Conservation (phyloP, 768 basidiomycete species). For the Pleurotus eryngii region DNA sequence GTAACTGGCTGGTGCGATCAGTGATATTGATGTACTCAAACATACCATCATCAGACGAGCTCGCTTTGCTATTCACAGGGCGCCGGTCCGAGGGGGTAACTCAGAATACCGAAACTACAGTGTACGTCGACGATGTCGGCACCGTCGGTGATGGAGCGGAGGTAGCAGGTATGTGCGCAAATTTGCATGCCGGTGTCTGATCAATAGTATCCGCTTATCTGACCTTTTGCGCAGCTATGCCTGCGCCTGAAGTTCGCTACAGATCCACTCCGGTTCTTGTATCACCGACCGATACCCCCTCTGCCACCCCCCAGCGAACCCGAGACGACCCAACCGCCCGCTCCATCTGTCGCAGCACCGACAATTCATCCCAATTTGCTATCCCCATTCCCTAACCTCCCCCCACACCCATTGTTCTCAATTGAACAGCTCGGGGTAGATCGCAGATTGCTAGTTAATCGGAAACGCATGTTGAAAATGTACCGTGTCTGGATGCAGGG, state of each 20-base stretch:
- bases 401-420: constrained; percentile 65
- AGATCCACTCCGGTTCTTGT: not conserved
- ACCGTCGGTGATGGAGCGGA: constrained; percentile 13
- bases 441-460: constrained; percentile 84
- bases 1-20: constrained; percentile 33
- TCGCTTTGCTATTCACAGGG: constrained; percentile 79
- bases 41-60: constrained; percentile 52
- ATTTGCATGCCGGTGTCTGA: no score
- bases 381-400: constrained; percentile 23
- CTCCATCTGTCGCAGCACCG: constrained; percentile 1
- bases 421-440: constrained; percentile 88
- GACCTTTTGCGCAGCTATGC: no score
- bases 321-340: constrained; percentile 4
- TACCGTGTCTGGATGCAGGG: constrained; percentile 95
- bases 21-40: constrained; percentile 3
- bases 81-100: constrained; percentile 21
- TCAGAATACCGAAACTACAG: constrained; percentile 26
- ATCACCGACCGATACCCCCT: not conserved
- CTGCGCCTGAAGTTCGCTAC: no score
- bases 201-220: no score
- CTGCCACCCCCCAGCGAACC: constrained; percentile 6
- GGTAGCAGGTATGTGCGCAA: not conserved
- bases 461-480: constrained; percentile 95
- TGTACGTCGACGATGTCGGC: constrained; percentile 34
- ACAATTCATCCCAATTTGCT: constrained; percentile 39